Percentiles rank a stretch among this genome's conserved stretches.
phyloP scores from a whole-genome alignment of 805 yeast genomes.

The Wickerhamiella azymoides region DNA sequence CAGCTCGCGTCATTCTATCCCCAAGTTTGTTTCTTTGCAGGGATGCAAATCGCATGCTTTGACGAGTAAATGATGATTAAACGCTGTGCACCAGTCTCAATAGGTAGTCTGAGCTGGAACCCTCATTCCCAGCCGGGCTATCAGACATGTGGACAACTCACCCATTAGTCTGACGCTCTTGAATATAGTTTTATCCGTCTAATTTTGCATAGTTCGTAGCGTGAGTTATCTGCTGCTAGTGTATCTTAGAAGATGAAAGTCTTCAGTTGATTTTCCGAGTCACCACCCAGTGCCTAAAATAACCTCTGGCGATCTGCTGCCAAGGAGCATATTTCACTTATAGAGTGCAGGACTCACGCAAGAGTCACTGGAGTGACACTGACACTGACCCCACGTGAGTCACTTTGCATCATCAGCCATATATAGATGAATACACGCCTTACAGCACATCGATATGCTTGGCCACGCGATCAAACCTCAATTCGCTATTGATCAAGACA shows the following conservation, averaged over 20 bases:
- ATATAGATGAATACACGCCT: background rate
- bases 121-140: constrained; percentile 8
- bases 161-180: constrained; percentile 7
- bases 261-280: too few relatives aligned
- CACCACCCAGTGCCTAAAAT: too few relatives aligned
- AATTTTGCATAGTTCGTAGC: too few relatives aligned
- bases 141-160: constrained; percentile 9
- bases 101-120: constrained; percentile 6
- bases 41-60: constrained; percentile 2
- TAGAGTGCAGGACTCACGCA: too few relatives aligned
- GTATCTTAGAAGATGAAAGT: too few relatives aligned
- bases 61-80: constrained; percentile 8
- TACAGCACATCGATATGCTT: background rate
- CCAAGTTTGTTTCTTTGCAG: constrained; percentile 5
- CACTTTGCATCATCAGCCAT: background rate
- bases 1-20: background rate
- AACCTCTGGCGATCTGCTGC: too few relatives aligned
- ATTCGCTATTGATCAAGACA: constrained; percentile 17
- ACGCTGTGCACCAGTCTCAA: constrained; percentile 9
- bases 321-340: too few relatives aligned
- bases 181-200: background rate
- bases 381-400: background rate
- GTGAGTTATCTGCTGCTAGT: too few relatives aligned
- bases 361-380: too few relatives aligned
- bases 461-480: background rate